Conservation (phyloP, 192 early-diverging fungal species). For the Oehlia diaphana region DNA sequence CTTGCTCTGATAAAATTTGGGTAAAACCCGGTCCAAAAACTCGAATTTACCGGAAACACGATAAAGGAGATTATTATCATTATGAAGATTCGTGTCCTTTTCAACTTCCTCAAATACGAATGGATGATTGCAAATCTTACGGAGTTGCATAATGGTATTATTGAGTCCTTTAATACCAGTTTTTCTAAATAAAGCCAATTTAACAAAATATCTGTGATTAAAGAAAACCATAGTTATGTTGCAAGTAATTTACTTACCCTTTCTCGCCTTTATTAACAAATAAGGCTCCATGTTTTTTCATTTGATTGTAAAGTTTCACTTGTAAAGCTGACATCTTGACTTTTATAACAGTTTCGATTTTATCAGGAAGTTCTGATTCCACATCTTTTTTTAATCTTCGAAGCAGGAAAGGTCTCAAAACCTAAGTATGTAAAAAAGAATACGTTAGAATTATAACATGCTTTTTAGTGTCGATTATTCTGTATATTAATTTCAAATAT, state of each 20-base stretch:
- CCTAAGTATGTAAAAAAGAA: conserved; percentile 23
- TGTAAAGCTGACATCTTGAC: conserved; percentile 91
- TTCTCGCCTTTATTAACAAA: conserved; percentile 65
- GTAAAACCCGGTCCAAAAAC: conserved; percentile 89
- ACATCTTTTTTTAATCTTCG: conserved; percentile 98
- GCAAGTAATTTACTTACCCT: conserved; percentile 44
- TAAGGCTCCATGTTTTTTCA: conserved; percentile 75
- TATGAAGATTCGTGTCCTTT: conserved; percentile 71
- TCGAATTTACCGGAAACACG: conserved; percentile 96
- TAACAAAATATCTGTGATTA: background rate
- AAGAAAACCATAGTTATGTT: conserved; percentile 9
- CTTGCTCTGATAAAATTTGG: conserved; percentile 78
- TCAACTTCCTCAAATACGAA: conserved; percentile 96
- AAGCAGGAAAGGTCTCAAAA: conserved; percentile 94
- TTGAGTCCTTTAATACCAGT: conserved; percentile 76
- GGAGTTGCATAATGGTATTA: conserved; percentile 98
- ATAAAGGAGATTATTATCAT: conserved; percentile 76
- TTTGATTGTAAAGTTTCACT: conserved; percentile 78
- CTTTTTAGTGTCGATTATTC: no score
- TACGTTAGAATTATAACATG: background rate
- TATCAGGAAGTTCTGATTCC: conserved; percentile 95
- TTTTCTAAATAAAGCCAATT: conserved; percentile 33
- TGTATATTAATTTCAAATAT: no score
- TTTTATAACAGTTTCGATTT: conserved; percentile 92
- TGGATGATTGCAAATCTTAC: conserved; percentile 98